phyloP scores from a whole-genome alignment of 164 flowering plant species.

The grape (Vitis vinifera) region DNA sequence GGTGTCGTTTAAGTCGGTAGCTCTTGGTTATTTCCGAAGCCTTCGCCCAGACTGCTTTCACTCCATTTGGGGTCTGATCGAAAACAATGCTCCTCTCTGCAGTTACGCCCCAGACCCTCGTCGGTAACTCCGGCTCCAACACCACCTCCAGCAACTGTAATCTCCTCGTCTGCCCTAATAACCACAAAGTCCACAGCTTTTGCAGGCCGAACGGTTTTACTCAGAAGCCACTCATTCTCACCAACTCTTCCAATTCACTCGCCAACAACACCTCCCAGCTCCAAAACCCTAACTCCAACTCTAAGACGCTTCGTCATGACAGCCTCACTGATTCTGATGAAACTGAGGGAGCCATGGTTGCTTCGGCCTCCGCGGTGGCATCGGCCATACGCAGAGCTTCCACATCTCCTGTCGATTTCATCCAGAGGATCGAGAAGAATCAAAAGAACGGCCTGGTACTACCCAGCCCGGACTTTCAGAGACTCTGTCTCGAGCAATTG shows the following conservation, averaged over 20 bases:
- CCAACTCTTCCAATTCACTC: constrained; percentile 12
- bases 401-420: constrained; percentile 67
- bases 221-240: constrained; percentile 3
- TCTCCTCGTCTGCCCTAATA: constrained; percentile 1
- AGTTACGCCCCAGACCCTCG: constrained; percentile 10
- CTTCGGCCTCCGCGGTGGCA: constrained; percentile 75
- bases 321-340: constrained; percentile 16
- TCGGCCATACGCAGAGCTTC: constrained; percentile 64
- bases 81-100: constrained; percentile 36
- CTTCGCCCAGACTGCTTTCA: too few species aligned
- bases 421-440: constrained; percentile 49
- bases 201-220: constrained; percentile 4
- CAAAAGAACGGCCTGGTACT: constrained; percentile 44
- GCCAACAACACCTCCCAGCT: constrained; percentile 8
- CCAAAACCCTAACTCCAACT: constrained; percentile 13
- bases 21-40: too few species aligned
- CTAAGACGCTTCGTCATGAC: constrained; percentile 27
- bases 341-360: constrained; percentile 25
- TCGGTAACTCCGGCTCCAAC: too few species aligned
- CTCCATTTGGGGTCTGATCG: background rate
- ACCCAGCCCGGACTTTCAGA: constrained; percentile 76
- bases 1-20: too few species aligned
- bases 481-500: constrained; percentile 80
- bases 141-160: background rate
- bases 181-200: background rate